Evolutionary conservation across 2,329 filamentous ascomycete genomes (phyloP), one percentile per base, ranked within the genome.

Genomic region (Penicillium polonicum): DNA sequence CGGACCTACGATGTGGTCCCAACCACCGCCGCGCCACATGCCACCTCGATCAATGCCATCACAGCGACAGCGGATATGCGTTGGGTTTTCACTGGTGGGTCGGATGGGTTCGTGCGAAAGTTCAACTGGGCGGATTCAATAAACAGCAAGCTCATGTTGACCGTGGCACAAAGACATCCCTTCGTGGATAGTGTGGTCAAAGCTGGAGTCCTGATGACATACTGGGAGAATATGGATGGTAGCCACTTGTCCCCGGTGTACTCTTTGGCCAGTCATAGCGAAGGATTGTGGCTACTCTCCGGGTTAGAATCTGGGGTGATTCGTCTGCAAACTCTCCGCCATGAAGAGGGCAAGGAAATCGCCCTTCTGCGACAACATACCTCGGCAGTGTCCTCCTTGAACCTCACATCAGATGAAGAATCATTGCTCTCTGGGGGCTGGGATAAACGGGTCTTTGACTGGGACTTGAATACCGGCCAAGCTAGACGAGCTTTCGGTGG

Each of bases 131-230:
- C 90, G 3, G 91, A 92, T 36, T 97, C 94, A 5, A 92, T 95
- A 65, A 99, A 99, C 72, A 92, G 92, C 63, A 97, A 96, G 76
- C 85, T 94, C 35, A 87, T 93, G 60, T 80, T 99, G 67, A 99
- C 94, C 0, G 94, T 99, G 6, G 94, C 94, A 33, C 94, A 99
- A 78, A 84, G 90, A 48, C 94, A 99, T 72, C 94, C 94, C 0
- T 99, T 97, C 68, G 94, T 99, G 41, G 94, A 99, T 72, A 96
- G 91, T 67, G 94, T 99, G 43, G 91, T 91, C 55, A 99, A 99
- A 75, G 92, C 93, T 2, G 94, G 92, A 1, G 90, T 96, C 6
- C 78, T 97, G 49, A 88, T 97, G 83, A 96, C 90, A 51, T 99
- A 99, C 74, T 99, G 94, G 94, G 94, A 97, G 74, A 99, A 97